Evolutionary conservation across 768 basidiomycete species (phyloP).

Genomic region (Suillus subaureus): DNA sequence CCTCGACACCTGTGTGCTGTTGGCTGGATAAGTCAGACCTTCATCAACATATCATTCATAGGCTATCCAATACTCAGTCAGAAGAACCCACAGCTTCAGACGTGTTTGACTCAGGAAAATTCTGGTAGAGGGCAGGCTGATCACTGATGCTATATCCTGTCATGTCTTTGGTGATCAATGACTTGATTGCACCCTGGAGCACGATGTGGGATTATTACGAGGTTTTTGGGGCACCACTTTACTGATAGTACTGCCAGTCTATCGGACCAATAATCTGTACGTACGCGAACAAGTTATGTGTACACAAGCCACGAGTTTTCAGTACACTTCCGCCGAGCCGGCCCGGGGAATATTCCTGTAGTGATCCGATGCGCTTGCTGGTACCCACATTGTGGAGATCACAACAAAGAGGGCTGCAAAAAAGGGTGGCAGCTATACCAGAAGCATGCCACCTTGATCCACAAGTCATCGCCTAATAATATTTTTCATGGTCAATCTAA

Average conservation of each 20-base stretch:
- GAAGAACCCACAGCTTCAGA: neutral
- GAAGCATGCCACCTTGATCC: too few species aligned
- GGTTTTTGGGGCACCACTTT: neutral
- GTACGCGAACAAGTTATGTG: neutral
- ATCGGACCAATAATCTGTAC: neutral
- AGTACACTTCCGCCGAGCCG: neutral
- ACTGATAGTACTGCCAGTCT: neutral
- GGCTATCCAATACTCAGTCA: neutral
- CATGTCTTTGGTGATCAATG: neutral
- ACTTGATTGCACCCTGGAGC: neutral
- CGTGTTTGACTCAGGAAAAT: neutral
- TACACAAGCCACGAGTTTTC: neutral
- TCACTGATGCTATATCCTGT: neutral
- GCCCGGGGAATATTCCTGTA: neutral
- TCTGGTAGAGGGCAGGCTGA: too few species aligned
- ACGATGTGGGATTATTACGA: neutral
- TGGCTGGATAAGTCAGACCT: neutral
- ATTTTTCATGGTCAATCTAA: neutral
- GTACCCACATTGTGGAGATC: neutral
- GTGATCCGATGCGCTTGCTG: neutral
- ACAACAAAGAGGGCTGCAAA: neutral
- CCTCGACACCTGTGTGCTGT: neutral
- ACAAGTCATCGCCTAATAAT: neutral
- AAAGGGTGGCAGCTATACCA: neutral
- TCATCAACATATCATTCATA: neutral